These are phyloP conservation scores for Fusarium humuli DNA, from an alignment of 2,329 filamentous ascomycete species.

Conservation along the genomic window DNA sequence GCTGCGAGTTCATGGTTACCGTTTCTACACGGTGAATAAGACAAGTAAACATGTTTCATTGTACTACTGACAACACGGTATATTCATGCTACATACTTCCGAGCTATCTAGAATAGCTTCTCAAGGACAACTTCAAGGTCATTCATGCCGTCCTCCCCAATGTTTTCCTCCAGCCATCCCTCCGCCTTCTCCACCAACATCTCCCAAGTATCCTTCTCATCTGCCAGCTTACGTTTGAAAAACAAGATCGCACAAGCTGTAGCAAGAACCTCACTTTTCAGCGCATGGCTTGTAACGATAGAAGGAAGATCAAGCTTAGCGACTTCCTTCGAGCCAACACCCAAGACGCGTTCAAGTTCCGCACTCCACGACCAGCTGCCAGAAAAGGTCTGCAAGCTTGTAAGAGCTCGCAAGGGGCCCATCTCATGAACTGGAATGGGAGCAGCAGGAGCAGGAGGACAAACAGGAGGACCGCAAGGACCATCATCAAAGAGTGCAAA, in stretches of 20 bases:
- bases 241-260: conserved; percentile 49
- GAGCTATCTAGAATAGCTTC: conserved; percentile 24
- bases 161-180: conserved; percentile 57
- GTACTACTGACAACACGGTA: not conserved
- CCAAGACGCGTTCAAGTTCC: conserved; percentile 47
- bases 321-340: conserved; percentile 22
- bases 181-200: conserved; percentile 71
- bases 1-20: not conserved
- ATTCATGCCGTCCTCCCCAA: conserved; percentile 20
- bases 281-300: not conserved
- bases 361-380: conserved; percentile 50
- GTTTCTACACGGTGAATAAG: not conserved
- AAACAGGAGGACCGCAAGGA: not conserved
- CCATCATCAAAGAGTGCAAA: not conserved
- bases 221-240: conserved; percentile 58
- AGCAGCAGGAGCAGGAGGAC: not conserved
- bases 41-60: too few relatives aligned
- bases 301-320: conserved; percentile 15
- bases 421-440: not conserved
- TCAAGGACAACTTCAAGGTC: conserved; percentile 35
- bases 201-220: conserved; percentile 69
- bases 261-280: conserved; percentile 37
- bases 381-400: conserved; percentile 61
- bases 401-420: conserved; percentile 52
- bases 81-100: not conserved